These are phyloP conservation scores for Chenopodium formosanum DNA, from an alignment of 148 eudicot genomes.

Conservation along the genomic window DNA sequence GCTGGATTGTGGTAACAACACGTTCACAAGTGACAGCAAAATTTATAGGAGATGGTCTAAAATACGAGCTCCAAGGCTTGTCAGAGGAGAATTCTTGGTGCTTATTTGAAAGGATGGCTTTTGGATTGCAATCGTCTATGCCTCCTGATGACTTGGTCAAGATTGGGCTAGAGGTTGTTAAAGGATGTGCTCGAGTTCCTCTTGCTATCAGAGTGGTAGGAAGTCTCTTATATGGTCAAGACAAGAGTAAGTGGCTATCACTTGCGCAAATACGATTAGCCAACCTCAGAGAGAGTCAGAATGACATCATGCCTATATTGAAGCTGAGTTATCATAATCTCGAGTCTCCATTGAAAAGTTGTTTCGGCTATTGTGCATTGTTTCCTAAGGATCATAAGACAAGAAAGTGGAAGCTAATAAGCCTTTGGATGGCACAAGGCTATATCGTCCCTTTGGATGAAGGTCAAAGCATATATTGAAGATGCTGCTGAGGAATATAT, in stretches of 20 bases:
- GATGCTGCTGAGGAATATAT: slow-evolving; percentile 19
- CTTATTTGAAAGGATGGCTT: neutral
- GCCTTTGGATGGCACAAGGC: slow-evolving; percentile 17
- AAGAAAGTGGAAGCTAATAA: neutral
- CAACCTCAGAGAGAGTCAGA: slow-evolving; percentile 9
- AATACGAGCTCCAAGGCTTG: neutral
- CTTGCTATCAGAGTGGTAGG: neutral
- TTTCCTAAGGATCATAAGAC: slow-evolving; percentile 15
- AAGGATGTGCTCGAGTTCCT: neutral
- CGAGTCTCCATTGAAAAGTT: neutral
- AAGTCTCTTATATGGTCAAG: neutral
- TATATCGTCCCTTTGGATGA: neutral
- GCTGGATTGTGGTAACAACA: neutral
- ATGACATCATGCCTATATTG: slow-evolving; percentile 22
- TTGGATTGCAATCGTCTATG: no score
- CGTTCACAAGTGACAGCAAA: neutral
- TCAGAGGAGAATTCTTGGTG: neutral
- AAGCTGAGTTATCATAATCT: slow-evolving; percentile 32
- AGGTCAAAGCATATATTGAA: neutral
- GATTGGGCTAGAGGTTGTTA: no score
- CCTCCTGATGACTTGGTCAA: neutral
- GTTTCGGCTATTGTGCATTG: slow-evolving; percentile 17
- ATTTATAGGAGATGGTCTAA: neutral
- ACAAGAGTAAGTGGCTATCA: slow-evolving; percentile 34
- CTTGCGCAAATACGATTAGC: slow-evolving; percentile 27